Percentiles rank a stretch among this genome's conserved stretches.
phyloP scores from a whole-genome alignment of 2,329 filamentous ascomycete genomes.

The Aspergillus viridinutans region DNA sequence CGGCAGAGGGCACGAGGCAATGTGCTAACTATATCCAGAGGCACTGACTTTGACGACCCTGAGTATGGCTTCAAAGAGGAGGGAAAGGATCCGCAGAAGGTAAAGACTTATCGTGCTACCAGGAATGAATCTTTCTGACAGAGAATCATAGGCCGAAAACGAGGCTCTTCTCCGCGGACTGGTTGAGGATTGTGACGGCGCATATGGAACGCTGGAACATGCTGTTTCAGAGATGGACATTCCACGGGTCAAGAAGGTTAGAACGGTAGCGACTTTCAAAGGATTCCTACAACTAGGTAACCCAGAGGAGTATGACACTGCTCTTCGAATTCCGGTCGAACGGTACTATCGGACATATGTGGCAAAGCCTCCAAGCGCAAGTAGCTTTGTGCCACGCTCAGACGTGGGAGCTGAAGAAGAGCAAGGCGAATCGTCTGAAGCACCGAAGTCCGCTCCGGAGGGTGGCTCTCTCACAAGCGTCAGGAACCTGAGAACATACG shows the following conservation, averaged over 20 bases:
- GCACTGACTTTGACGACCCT: conserved; percentile 87
- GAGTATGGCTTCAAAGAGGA: conserved; percentile 93
- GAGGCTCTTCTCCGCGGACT: conserved; percentile 65
- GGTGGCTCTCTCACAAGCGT: conserved; percentile 59
- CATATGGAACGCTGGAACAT: conserved; percentile 79
- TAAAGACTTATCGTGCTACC: conserved; percentile 24
- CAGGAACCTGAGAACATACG: conserved; percentile 74
- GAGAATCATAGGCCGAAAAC: conserved; percentile 56
- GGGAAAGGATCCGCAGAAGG: conserved; percentile 69
- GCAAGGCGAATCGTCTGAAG: conserved; percentile 52
- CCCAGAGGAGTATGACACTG: conserved; percentile 65
- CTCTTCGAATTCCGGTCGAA: conserved; percentile 80
- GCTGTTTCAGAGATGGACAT: conserved; percentile 75
- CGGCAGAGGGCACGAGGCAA: not conserved
- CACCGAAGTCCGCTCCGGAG: conserved; percentile 25
- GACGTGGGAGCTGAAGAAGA: conserved; percentile 46
- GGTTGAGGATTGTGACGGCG: conserved; percentile 64
- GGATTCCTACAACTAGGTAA: conserved; percentile 78
- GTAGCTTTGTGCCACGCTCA: conserved; percentile 62
- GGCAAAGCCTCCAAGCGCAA: conserved; percentile 70
- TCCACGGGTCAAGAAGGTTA: conserved; percentile 71
- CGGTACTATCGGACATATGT: conserved; percentile 83
- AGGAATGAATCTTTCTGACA: not conserved
- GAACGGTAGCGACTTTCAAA: conserved; percentile 73
- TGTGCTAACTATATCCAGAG: conserved; percentile 49